Base-by-base conservation (phyloP, 108 stramenopile species). In the Cyclotella choctawhatcheeana region DNA sequence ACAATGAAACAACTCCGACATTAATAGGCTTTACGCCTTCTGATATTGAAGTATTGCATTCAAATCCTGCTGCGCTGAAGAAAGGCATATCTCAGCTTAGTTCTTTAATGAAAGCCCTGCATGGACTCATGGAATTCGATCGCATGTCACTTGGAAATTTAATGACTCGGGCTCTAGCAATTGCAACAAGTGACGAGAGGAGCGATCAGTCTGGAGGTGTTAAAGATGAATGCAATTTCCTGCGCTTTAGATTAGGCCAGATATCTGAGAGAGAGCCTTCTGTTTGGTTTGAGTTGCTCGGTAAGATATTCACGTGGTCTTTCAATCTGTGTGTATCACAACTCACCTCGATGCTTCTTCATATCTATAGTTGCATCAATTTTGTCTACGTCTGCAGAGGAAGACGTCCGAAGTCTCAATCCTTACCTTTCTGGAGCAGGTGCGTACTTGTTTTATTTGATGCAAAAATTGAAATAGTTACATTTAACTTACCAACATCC, bases 91-190 rank as follows among this genome's bases (percentile, higher is more conserved):
- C 82, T 5, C 89, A 92, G 56, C 75, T 95, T 37, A 81, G 83
- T n/a, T 85, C 85, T n/a, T 77, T 95, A 2, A 88, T 92, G 30
- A 89, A 82, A 58, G 79, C 91, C 17, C 72, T 95, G 54, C 88
- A 95, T 60, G 86, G 88, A 40, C 88, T 91, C 12, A 95, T 95
- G 94, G 86, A 85, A 14, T 95, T 95, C 66, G 94, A 95, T 78
- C 74, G 94, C 12, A 92, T 93, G 77, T 95, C 94, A 17, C 84
- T 95, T 24, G 91, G 89, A 80, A 95, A 95, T 71, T 77, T 95
- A 13, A 95, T 95, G 94, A 86, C 74, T 40, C 67, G 94, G 44
- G 92, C 94, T 10, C 82, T 93, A 8, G 89, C 92, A 10, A 95
- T 95, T 62, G 92, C 88, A 29, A 93, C 90, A 3, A 95, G 94